These are phyloP conservation scores for Leccinum subrobustum DNA, from an alignment of 1,284 basidiomycete species.

Conservation along the genomic window DNA sequence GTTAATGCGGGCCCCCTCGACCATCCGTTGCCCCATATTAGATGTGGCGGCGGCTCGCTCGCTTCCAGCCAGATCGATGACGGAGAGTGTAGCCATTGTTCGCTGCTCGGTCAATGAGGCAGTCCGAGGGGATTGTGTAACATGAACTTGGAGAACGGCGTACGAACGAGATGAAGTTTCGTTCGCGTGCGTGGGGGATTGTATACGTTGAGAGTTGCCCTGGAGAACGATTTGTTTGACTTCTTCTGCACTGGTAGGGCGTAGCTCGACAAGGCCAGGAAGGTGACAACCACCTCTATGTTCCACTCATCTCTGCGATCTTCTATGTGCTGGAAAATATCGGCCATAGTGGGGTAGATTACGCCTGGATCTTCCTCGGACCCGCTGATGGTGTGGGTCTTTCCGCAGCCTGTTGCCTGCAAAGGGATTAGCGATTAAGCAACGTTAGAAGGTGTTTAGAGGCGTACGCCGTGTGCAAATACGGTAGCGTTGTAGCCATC, in stretches of 20 bases:
- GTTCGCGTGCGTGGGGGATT: constrained; percentile 53
- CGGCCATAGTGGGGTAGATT: constrained; percentile 95
- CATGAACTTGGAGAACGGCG: constrained; percentile 92
- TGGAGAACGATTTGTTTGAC: constrained; percentile 89
- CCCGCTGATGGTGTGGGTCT: constrained; percentile 97
- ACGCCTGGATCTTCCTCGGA: constrained; percentile 84
- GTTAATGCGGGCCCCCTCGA: constrained; percentile 97
- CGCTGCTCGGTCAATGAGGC: constrained; percentile 77
- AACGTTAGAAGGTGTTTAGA: constrained; percentile 3
- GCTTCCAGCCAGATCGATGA: constrained; percentile 95
- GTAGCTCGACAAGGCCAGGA: constrained; percentile 84
- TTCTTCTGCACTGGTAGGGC: constrained; percentile 81
- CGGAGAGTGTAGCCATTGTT: constrained; percentile 86
- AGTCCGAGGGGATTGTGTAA: constrained; percentile 83
- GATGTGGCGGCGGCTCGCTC: constrained; percentile 92
- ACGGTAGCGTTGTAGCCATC: constrained; percentile 97
- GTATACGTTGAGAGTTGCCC: constrained; percentile 82
- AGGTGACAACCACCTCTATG: constrained; percentile 86
- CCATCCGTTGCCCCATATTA: constrained; percentile 97
- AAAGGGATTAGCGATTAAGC: constrained; percentile 14
- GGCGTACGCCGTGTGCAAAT: constrained; percentile 92
- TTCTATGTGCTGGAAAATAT: constrained; percentile 88
- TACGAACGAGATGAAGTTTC: constrained; percentile 94
- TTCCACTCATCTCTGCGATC: constrained; percentile 81
- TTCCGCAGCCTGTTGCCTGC: constrained; percentile 96